These are phyloP conservation scores for Kwoniella dejecticola DNA, from an alignment of 768 basidiomycete genomes.

Conservation along the genomic window DNA sequence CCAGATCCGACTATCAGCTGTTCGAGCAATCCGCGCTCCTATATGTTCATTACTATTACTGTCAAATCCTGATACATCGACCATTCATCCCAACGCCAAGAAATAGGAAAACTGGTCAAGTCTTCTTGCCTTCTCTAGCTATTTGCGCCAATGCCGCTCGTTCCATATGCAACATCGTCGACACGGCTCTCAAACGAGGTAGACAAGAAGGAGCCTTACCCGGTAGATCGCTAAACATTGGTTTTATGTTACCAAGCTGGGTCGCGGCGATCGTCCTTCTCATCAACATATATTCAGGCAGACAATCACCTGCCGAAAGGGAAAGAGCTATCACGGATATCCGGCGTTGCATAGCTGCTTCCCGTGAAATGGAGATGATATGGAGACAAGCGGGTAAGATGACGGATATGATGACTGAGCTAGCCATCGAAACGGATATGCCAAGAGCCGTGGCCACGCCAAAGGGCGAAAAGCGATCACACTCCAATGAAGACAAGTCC, in stretches of 20 bases:
- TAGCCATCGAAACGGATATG: constrained; percentile 29
- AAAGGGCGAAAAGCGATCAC: constrained; percentile 19
- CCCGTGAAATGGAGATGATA: constrained; percentile 58
- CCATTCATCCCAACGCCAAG: constrained; percentile 72
- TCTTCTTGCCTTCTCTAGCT: constrained; percentile 66
- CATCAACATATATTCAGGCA: constrained; percentile 66
- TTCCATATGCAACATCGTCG: constrained; percentile 71
- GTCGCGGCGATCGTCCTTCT: constrained; percentile 64
- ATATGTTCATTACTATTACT: constrained; percentile 65
- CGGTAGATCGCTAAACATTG: constrained; percentile 52
- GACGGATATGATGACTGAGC: constrained; percentile 40
- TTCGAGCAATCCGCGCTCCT: constrained; percentile 67
- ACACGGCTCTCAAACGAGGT: constrained; percentile 62
- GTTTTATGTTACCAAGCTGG: constrained; percentile 57
- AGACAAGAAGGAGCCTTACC: constrained; percentile 55
- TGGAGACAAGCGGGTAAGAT: constrained; percentile 54
- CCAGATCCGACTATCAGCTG: constrained; percentile 60
- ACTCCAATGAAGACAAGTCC: background rate
- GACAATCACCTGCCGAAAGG: constrained; percentile 60
- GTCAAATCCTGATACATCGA: constrained; percentile 69
- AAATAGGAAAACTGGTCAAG: constrained; percentile 3
- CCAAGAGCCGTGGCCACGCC: constrained; percentile 1
- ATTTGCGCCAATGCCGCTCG: constrained; percentile 82
- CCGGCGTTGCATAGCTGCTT: constrained; percentile 63
- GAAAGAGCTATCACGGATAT: constrained; percentile 65